phyloP scores from a whole-genome alignment of 2,329 filamentous ascomycete species.

The Exophiala phaeomuriformis region DNA sequence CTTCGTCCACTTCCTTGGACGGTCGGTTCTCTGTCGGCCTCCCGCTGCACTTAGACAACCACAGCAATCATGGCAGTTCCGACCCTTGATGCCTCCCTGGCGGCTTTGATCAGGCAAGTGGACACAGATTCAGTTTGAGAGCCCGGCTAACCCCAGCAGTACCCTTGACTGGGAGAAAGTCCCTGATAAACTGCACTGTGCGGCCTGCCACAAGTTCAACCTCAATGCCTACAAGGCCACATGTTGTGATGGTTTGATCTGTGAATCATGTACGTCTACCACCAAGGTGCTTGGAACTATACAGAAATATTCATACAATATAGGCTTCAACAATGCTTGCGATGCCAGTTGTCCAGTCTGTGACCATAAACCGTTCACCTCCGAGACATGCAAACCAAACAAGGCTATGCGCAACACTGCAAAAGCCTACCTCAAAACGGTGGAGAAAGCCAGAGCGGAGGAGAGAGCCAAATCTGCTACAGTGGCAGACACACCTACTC shows the following conservation, averaged over 20 bases:
- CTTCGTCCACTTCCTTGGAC: constrained; percentile 2
- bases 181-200: constrained; percentile 92
- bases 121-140: neutral
- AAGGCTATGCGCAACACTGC: constrained; percentile 90
- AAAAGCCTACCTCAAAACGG: constrained; percentile 80
- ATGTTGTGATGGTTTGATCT: constrained; percentile 93
- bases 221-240: constrained; percentile 85
- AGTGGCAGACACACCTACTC: constrained; percentile 8
- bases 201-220: constrained; percentile 83
- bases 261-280: constrained; percentile 65
- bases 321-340: constrained; percentile 43
- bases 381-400: constrained; percentile 78
- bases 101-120: constrained; percentile 28
- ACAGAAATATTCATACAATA: neutral
- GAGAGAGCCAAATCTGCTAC: constrained; percentile 41
- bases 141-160: constrained; percentile 40
- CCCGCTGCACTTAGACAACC: neutral
- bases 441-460: constrained; percentile 79
- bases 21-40: neutral
- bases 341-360: constrained; percentile 82
- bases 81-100: constrained; percentile 16
- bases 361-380: constrained; percentile 80
- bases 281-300: neutral
- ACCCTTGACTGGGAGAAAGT: constrained; percentile 75
- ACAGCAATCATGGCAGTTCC: constrained; percentile 14